Evolutionary conservation across 768 basidiomycete genomes (phyloP).

Genomic region (Calocybe indica): DNA sequence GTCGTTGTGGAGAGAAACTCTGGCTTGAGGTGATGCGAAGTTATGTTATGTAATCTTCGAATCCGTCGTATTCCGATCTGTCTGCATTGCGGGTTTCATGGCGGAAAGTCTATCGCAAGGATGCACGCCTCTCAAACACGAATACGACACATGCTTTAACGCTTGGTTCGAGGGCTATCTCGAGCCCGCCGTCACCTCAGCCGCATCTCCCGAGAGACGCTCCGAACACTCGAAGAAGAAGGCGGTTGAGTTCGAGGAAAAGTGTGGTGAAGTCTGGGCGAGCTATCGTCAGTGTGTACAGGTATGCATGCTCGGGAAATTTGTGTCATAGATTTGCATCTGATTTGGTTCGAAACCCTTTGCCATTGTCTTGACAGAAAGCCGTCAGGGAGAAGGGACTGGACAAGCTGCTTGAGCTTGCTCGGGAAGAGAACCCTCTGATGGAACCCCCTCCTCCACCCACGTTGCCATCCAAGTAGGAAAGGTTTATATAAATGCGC

Average conservation of each 20-base stretch:
- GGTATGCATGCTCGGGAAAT: constrained; percentile 37
- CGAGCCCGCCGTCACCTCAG: constrained; percentile 60
- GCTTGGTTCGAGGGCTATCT: constrained; percentile 98
- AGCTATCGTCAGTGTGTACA: constrained; percentile 79
- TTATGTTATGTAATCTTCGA: not conserved
- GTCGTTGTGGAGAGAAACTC: too few relatives aligned
- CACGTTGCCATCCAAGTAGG: too few relatives aligned
- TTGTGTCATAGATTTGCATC: not conserved
- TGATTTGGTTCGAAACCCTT: not conserved
- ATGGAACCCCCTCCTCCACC: constrained; percentile 39
- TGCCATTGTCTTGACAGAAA: constrained; percentile 37
- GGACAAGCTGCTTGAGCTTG: constrained; percentile 70
- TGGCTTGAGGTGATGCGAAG: too few relatives aligned
- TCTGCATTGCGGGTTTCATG: constrained; percentile 32
- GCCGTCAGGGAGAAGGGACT: constrained; percentile 78
- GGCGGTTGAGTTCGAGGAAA: constrained; percentile 81
- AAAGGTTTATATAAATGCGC: too few relatives aligned
- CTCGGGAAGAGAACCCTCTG: constrained; percentile 74
- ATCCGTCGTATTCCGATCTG: not conserved
- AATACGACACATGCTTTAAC: constrained; percentile 95
- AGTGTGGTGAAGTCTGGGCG: constrained; percentile 81
- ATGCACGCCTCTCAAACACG: constrained; percentile 86
- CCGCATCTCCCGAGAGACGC: constrained; percentile 36
- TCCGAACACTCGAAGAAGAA: constrained; percentile 66
- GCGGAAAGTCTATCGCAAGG: constrained; percentile 73